A percentile compares a stretch with the other conserved stretches of the same genome.
Conservation (phyloP, 2,329 filamentous ascomycete species). For the Microdochium bolleyi region DNA sequence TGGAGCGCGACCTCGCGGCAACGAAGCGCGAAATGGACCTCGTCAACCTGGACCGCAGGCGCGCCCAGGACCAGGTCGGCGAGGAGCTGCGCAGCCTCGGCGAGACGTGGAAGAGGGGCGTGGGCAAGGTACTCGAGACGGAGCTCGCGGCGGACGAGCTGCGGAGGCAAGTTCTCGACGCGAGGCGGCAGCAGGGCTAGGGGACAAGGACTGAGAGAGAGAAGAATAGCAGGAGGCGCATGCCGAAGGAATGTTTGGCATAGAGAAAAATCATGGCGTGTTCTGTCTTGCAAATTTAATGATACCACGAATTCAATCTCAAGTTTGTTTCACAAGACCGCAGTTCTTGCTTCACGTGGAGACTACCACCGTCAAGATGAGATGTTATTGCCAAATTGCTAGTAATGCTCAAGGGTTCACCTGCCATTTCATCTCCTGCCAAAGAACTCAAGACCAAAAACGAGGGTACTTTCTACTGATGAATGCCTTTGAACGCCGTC, state of each 20-base stretch:
- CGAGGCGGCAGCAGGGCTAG: slow-evolving; percentile 37
- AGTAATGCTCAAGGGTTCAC: too few species aligned
- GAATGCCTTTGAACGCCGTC: neutral
- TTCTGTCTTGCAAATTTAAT: too few species aligned
- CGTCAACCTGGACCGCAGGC: slow-evolving; percentile 62
- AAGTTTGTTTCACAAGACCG: too few species aligned
- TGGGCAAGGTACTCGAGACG: slow-evolving; percentile 76
- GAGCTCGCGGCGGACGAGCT: slow-evolving; percentile 76
- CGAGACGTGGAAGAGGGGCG: slow-evolving; percentile 69
- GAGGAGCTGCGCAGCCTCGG: slow-evolving; percentile 70
- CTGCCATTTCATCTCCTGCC: neutral
- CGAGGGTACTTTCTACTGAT: neutral
- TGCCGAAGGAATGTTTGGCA: too few species aligned
- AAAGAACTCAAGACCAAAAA: neutral
- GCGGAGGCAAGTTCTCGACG: slow-evolving; percentile 55
- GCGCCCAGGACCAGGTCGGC: slow-evolving; percentile 60
- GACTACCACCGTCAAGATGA: too few species aligned
- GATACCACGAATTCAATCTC: too few species aligned
- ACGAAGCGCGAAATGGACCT: slow-evolving; percentile 63
- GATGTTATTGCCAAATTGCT: too few species aligned
- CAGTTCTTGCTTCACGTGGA: too few species aligned
- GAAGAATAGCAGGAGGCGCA: too few species aligned
- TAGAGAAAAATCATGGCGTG: too few species aligned
- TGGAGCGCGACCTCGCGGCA: slow-evolving; percentile 70
- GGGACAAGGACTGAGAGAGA: neutral